These are phyloP conservation scores for Globisporangium viniferum DNA, from an alignment of 352 stramenopile species.

Conservation along the genomic window DNA sequence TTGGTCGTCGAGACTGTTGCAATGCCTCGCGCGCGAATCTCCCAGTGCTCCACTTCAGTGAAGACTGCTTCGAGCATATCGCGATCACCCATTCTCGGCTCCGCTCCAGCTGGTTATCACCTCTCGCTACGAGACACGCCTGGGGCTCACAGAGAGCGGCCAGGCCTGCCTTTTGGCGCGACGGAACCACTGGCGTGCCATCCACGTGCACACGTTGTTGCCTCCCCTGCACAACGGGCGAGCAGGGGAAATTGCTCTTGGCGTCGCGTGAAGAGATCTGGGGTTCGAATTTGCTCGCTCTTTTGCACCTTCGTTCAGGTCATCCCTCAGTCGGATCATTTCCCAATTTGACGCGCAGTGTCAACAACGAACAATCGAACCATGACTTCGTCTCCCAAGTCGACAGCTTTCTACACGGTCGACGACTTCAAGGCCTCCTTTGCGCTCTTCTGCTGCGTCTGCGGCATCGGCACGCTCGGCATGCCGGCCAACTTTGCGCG, in stretches of 20 bases:
- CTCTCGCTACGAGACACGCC: conserved; percentile 11
- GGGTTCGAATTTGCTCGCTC: neutral
- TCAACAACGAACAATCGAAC: neutral
- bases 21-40: neutral
- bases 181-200: conserved; percentile 8
- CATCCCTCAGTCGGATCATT: conserved; percentile 5
- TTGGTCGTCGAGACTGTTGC: neutral
- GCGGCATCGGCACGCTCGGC: conserved; percentile 55
- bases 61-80: neutral
- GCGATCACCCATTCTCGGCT: neutral
- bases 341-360: neutral
- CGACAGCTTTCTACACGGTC: conserved; percentile 35
- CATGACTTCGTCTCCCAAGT: conserved; percentile 13
- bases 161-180: neutral
- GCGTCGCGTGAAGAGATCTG: conserved; percentile 4
- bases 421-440: conserved; percentile 45
- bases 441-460: conserved; percentile 53
- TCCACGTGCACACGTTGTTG: conserved; percentile 5
- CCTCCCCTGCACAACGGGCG: neutral
- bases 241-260: neutral
- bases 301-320: neutral
- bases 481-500: conserved; percentile 54
- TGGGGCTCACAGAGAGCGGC: conserved; percentile 5
- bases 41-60: neutral
- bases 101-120: conserved; percentile 6